Percentiles rank a stretch among this genome's conserved stretches.
Evolutionary conservation across 2,329 filamentous ascomycete genomes (phyloP).

Genomic region (Penicillium rolfsii): DNA sequence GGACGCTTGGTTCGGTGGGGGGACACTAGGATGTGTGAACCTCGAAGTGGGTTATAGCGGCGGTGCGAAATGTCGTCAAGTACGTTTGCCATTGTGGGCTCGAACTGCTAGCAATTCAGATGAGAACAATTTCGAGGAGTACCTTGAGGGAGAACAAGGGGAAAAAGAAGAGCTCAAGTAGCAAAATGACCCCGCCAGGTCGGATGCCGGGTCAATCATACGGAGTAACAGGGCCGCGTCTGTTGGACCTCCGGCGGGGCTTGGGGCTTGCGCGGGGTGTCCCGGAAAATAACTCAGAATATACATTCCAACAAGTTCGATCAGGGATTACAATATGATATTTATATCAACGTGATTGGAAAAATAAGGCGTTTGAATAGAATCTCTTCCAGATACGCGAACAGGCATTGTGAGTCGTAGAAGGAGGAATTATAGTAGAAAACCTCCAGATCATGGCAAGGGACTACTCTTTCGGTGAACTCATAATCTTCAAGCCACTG

Average conservation of each 20-base stretch:
- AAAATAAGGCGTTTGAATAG: not conserved
- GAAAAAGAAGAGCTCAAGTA: constrained; percentile 6
- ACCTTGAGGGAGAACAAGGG: constrained; percentile 15
- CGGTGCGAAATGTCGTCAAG: constrained; percentile 96
- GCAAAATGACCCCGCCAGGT: constrained; percentile 9
- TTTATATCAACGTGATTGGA: not conserved
- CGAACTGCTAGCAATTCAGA: not conserved
- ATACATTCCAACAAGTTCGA: not conserved
- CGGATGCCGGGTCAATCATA: not conserved
- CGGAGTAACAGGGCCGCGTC: constrained; percentile 6
- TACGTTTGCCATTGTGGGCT: constrained; percentile 67
- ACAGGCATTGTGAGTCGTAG: not conserved
- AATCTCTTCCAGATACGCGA: not conserved
- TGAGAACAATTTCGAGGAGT: constrained; percentile 1
- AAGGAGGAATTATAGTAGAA: not conserved
- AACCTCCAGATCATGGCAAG: too few species aligned
- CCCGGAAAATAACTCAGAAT: constrained; percentile 14
- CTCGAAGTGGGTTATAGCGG: constrained; percentile 87
- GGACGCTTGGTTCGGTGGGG: constrained; percentile 95
- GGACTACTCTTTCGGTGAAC: too few species aligned
- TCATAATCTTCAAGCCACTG: too few species aligned
- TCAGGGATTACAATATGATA: not conserved
- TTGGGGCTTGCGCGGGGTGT: constrained; percentile 28
- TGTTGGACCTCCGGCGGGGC: constrained; percentile 22
- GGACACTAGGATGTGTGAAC: constrained; percentile 90